Conservation (phyloP, 2,329 filamentous ascomycete genomes). For the Neoascochyta sp. region DNA sequence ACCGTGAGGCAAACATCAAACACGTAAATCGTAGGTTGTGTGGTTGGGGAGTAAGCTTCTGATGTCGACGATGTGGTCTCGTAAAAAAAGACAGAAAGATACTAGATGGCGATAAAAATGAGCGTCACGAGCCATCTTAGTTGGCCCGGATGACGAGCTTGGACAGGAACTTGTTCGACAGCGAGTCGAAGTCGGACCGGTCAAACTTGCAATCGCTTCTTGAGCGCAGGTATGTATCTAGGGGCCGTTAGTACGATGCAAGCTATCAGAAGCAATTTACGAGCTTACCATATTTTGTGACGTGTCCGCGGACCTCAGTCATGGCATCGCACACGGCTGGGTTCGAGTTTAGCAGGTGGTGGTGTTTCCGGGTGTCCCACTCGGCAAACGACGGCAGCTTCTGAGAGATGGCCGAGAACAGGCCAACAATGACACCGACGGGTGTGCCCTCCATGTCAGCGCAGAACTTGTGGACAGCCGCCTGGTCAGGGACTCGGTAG, state of each 20-base stretch:
- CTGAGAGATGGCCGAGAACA: slow-evolving; percentile 97
- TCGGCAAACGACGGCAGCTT: slow-evolving; percentile 90
- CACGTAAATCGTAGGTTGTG: slow-evolving; percentile 32
- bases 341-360: slow-evolving; percentile 87
- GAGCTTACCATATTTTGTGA: slow-evolving; percentile 84
- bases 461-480: slow-evolving; percentile 90
- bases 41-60: slow-evolving; percentile 22
- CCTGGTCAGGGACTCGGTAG: slow-evolving; percentile 83
- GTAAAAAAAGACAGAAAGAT: too few species aligned
- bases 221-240: slow-evolving; percentile 82
- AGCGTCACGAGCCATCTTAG: too few species aligned
- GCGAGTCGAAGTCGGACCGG: slow-evolving; percentile 85
- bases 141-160: slow-evolving; percentile 95
- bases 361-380: slow-evolving; percentile 90
- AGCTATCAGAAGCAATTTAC: slow-evolving; percentile 5
- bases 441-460: slow-evolving; percentile 94
- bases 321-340: slow-evolving; percentile 88
- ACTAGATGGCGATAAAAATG: too few species aligned
- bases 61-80: slow-evolving; percentile 27
- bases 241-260: slow-evolving; percentile 41
- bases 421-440: slow-evolving; percentile 90
- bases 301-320: slow-evolving; percentile 91
- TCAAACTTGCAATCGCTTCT: slow-evolving; percentile 81
- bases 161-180: slow-evolving; percentile 96
- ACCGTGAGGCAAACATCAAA: slow-evolving; percentile 33